Base-by-base conservation (phyloP, 805 yeast species). In the Torulaspora gathmanii region DNA sequence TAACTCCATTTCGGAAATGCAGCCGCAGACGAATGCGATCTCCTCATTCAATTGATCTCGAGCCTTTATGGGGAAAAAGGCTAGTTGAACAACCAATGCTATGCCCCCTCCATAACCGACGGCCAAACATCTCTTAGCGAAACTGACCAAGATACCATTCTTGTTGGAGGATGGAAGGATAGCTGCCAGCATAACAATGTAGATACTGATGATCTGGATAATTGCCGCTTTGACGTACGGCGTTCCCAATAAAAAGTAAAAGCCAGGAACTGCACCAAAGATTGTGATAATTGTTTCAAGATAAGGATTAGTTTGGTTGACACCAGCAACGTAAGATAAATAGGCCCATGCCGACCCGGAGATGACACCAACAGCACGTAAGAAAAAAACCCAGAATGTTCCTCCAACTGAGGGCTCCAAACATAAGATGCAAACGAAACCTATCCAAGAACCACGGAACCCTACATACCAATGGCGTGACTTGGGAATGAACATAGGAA, bases 221-320 rank as follows among this genome's bases (percentile, higher is more conserved):
- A 75, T 70, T 0, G 77, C 79, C 4, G 79, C 78, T 48, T 74
- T 76, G 13, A 73, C 70, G 45, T 73, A 74, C 2, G 77, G 75
- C 0, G 78, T 66, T 0, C 71, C 75, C 28, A 75, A 38, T 41
- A 73, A 57, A 46, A 49, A 70, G 53, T 74, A 75, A 50, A 65
- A 74, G 0, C 77, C 78, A 1, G 77, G 74, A 6, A 68, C 55
- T 1, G 75, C 70, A 9, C 77, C 76, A 46, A 74, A 54, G 0
- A 63, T 62, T 4, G 75, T 64, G 6, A 74, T 61, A 5, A 75
- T 67, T 1, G 68, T 67, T 51, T 73, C 72, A 13, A 74, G 58
- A 45, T 69, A 69, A 11, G 71, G 71, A 42, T 69, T 65, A 0
- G 67, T 61, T 42, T 71, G 72, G 44, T 65, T 57, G 4, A 58